Conservation (phyloP, 2,329 filamentous ascomycete species). For the Ophiostoma angusticollis region DNA sequence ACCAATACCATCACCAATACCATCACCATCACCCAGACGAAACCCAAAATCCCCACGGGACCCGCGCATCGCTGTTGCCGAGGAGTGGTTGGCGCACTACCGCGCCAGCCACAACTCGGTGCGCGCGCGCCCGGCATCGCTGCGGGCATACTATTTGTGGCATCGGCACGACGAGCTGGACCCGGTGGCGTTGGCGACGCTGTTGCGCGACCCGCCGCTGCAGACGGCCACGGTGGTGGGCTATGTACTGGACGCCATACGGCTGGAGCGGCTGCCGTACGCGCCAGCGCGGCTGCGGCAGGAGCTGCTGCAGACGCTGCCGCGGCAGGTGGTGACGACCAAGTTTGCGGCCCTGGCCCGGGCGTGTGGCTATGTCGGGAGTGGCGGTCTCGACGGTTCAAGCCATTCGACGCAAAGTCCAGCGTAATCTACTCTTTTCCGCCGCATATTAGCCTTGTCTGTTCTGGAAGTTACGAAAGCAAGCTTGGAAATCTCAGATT, state of each 20-base stretch:
- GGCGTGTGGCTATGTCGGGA: conserved; percentile 9
- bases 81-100: conserved; percentile 26
- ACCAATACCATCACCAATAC: conserved; percentile 1
- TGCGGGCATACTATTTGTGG: conserved; percentile 56
- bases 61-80: conserved; percentile 30
- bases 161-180: conserved; percentile 35
- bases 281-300: conserved; percentile 30
- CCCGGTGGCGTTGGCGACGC: conserved; percentile 34
- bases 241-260: conserved; percentile 47
- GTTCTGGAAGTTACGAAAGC: too few species aligned
- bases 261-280: conserved; percentile 36
- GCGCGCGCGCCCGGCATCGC: conserved; percentile 19
- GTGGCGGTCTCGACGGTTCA: not conserved
- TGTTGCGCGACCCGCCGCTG: conserved; percentile 50
- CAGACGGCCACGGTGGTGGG: conserved; percentile 38
- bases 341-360: conserved; percentile 20
- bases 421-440: too few species aligned
- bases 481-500: too few species aligned
- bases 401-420: not conserved
- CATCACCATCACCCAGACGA: conserved; percentile 1
- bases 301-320: conserved; percentile 30
- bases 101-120: conserved; percentile 15
- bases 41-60: conserved; percentile 19
- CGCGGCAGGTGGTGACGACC: conserved; percentile 11
- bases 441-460: not conserved